Evolutionary conservation across 1,139 yeast species (phyloP).

Genomic region (Yamadazyma jaroonii): DNA sequence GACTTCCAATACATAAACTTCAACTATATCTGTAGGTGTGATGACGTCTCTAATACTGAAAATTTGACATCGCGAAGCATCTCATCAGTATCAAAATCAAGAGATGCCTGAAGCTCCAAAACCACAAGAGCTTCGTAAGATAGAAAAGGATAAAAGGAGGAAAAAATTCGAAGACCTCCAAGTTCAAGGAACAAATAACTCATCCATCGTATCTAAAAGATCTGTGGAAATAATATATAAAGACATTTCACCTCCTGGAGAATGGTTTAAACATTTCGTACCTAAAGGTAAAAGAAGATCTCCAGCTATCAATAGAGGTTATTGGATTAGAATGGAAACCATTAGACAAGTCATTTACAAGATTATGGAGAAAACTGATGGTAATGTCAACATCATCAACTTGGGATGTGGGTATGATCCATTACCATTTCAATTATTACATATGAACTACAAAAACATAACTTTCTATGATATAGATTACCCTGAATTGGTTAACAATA

Average conservation of each 20-base stretch:
- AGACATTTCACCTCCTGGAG: conserved; percentile 39
- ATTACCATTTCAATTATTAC: conserved; percentile 64
- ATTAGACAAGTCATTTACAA: conserved; percentile 51
- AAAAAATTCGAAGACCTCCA: conserved; percentile 57
- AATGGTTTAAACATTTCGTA: conserved; percentile 68
- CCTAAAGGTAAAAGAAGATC: conserved; percentile 67
- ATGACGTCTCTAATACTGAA: conserved; percentile 6
- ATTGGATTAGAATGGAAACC: conserved; percentile 79
- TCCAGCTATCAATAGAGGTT: conserved; percentile 80
- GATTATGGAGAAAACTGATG: conserved; percentile 24
- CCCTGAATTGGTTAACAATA: conserved; percentile 60
- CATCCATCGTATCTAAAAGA: conserved; percentile 79
- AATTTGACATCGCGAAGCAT: conserved; percentile 1
- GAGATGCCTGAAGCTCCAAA: conserved; percentile 4
- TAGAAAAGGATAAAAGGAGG: conserved; percentile 47
- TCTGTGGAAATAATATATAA: conserved; percentile 71
- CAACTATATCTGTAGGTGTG: not conserved
- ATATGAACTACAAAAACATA: conserved; percentile 22
- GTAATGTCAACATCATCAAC: conserved; percentile 50
- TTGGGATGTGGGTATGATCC: conserved; percentile 86
- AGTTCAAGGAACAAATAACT: conserved; percentile 80
- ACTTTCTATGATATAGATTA: conserved; percentile 72
- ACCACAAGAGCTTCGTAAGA: conserved; percentile 22
- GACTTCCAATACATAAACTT: not conserved
- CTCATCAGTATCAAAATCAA: conserved; percentile 5